Evolutionary conservation across 495 filamentous ascomycete species (phyloP).

Genomic region (Daldinia decipiens): DNA sequence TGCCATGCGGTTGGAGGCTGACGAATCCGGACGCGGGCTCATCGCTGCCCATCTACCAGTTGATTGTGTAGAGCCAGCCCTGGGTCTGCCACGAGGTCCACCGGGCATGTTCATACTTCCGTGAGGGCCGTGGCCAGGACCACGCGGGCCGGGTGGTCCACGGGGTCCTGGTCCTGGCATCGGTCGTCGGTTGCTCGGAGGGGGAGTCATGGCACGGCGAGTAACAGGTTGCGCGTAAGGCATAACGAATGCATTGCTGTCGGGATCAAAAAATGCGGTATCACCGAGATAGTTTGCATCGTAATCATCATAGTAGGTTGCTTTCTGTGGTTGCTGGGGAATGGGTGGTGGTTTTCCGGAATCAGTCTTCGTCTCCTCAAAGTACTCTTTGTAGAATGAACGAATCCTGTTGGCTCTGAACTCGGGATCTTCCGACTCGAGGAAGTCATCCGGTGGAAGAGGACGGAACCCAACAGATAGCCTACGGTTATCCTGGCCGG

Average conservation of each 20-base stretch:
- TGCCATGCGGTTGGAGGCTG: slow-evolving; percentile 65
- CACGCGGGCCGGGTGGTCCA: slow-evolving; percentile 49
- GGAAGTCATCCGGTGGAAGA: slow-evolving; percentile 78
- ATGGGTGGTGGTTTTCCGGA: slow-evolving; percentile 57
- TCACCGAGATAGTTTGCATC: slow-evolving; percentile 71
- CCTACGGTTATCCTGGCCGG: slow-evolving; percentile 72
- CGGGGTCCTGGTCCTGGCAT: slow-evolving; percentile 46
- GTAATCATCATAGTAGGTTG: slow-evolving; percentile 74
- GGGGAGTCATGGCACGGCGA: slow-evolving; percentile 97
- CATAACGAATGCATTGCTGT: slow-evolving; percentile 77
- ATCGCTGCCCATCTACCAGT: slow-evolving; percentile 44
- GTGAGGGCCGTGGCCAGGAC: slow-evolving; percentile 53
- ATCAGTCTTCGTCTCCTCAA: slow-evolving; percentile 80
- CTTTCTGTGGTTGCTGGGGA: slow-evolving; percentile 44
- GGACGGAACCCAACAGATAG: slow-evolving; percentile 93
- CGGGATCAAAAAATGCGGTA: slow-evolving; percentile 76
- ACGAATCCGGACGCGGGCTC: slow-evolving; percentile 70
- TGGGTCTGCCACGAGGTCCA: slow-evolving; percentile 51
- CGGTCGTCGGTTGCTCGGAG: slow-evolving; percentile 77
- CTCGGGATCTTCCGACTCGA: slow-evolving; percentile 85
- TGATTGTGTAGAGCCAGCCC: slow-evolving; percentile 58
- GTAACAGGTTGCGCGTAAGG: slow-evolving; percentile 82
- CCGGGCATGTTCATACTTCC: slow-evolving; percentile 51
- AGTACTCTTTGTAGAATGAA: slow-evolving; percentile 99
- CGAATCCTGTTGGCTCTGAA: slow-evolving; percentile 94